These are phyloP conservation scores for Prunus dulcis DNA, from an alignment of 306 rosid species.

Conservation along the genomic window DNA sequence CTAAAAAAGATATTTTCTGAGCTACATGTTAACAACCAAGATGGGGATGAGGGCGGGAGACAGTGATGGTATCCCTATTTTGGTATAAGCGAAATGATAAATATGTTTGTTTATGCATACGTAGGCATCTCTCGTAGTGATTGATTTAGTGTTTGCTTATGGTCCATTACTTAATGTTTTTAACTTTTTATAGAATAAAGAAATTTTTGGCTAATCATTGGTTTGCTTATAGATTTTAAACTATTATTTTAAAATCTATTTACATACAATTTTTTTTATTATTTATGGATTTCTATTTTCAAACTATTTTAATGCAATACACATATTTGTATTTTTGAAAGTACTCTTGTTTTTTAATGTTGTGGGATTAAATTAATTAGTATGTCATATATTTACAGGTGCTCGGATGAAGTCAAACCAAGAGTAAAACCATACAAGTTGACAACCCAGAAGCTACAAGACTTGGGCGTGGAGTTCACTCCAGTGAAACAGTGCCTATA, in stretches of 20 bases:
- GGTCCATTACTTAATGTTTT: not conserved
- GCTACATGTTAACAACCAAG: too few species aligned
- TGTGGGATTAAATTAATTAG: not conserved
- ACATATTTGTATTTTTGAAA: not conserved
- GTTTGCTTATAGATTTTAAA: not conserved
- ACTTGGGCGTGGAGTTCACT: constrained; percentile 74
- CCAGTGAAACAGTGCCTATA: constrained; percentile 67
- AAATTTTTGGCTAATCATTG: not conserved
- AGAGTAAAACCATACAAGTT: constrained; percentile 63
- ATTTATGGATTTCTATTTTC: too few species aligned
- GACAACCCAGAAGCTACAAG: constrained; percentile 64
- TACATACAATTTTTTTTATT: too few species aligned
- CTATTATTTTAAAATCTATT: too few species aligned
- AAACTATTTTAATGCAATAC: too few species aligned
- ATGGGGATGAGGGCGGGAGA: too few species aligned
- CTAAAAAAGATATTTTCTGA: too few species aligned
- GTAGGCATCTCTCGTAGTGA: not conserved
- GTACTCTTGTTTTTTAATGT: too few species aligned
- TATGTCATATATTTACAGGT: constrained; percentile 36
- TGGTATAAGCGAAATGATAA: too few species aligned
- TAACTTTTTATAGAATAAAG: not conserved
- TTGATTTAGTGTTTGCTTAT: not conserved
- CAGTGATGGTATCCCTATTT: too few species aligned
- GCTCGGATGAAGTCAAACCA: constrained; percentile 78
- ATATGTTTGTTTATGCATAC: not conserved